Evolutionary conservation across 495 filamentous ascomycete genomes (phyloP).

Genomic region (Pyronema domesticum): DNA sequence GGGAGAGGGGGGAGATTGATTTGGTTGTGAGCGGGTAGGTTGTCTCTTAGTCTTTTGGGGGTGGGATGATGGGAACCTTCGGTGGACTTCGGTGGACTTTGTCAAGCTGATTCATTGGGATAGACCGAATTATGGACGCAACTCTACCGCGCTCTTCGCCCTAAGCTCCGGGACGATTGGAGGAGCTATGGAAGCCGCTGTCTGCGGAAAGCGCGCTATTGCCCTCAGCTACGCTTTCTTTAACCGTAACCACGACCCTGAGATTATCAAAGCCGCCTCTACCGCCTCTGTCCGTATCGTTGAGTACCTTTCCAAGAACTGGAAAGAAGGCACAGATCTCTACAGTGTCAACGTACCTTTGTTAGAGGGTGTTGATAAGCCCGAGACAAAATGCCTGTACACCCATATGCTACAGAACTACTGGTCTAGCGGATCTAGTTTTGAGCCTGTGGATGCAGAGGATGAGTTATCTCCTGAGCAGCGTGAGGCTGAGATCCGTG

Average conservation of each 20-base stretch:
- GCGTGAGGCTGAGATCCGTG: slow-evolving; percentile 48
- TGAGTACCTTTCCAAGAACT: slow-evolving; percentile 56
- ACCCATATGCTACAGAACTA: slow-evolving; percentile 75
- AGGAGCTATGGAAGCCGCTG: slow-evolving; percentile 80
- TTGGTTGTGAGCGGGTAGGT: slow-evolving; percentile 55
- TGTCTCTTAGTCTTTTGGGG: neutral
- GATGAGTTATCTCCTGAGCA: slow-evolving; percentile 35
- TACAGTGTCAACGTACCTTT: slow-evolving; percentile 82
- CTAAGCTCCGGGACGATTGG: slow-evolving; percentile 78
- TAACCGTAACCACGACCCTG: slow-evolving; percentile 57
- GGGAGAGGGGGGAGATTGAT: slow-evolving; percentile 58
- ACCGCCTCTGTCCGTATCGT: slow-evolving; percentile 52
- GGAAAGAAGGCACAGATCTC: slow-evolving; percentile 57
- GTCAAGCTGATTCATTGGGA: neutral
- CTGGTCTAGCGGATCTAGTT: slow-evolving; percentile 69
- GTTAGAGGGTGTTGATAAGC: slow-evolving; percentile 38
- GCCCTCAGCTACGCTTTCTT: slow-evolving; percentile 82
- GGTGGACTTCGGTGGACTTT: too few species aligned
- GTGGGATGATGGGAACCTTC: neutral
- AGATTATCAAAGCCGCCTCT: slow-evolving; percentile 56
- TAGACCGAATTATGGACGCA: slow-evolving; percentile 77
- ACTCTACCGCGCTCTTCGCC: slow-evolving; percentile 83
- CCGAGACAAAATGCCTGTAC: slow-evolving; percentile 50
- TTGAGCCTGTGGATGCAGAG: slow-evolving; percentile 51
- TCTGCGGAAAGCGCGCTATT: slow-evolving; percentile 57